Evolutionary conservation across 2,329 filamentous ascomycete species (phyloP).

Genomic region (Penicillium palitans): DNA sequence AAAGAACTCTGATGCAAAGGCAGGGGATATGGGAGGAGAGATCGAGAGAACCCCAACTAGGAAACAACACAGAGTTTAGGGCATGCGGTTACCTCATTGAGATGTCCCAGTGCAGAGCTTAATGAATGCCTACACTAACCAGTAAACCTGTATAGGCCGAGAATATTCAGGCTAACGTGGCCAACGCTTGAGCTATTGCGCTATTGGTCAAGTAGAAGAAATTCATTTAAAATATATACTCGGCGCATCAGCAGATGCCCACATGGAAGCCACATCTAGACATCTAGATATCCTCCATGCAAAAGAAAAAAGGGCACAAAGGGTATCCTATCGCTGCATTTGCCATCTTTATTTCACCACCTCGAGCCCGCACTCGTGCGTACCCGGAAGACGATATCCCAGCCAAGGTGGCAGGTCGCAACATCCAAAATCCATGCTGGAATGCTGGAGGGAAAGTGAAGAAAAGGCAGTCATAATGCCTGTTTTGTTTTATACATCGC

Average conservation of each 20-base stretch:
- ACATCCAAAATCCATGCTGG: not conserved
- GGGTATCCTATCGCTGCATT: conserved; percentile 3
- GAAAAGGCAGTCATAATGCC: not conserved
- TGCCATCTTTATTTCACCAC: not conserved
- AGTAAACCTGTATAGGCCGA: no score
- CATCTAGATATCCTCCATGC: not conserved
- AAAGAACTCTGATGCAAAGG: not conserved
- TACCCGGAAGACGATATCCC: not conserved
- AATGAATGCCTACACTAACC: no score
- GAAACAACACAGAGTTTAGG: not conserved
- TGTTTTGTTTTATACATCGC: conserved; percentile 19
- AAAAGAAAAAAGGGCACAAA: not conserved
- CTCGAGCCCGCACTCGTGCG: not conserved
- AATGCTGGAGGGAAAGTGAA: not conserved
- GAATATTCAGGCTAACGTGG: not conserved
- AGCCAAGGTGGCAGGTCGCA: not conserved
- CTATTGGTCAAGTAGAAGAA: not conserved
- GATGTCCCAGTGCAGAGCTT: no score
- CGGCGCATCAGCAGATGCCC: not conserved
- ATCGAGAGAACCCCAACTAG: not conserved
- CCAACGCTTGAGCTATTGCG: not conserved
- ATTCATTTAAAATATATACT: conserved; percentile 14
- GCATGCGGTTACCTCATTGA: not conserved
- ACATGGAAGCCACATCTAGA: conserved; percentile 5
- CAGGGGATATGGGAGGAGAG: not conserved